Evolutionary conservation across 2,329 filamentous ascomycete species (phyloP), one percentile per base, ranked within the genome.

Genomic region (Aspergillus amoenus): DNA sequence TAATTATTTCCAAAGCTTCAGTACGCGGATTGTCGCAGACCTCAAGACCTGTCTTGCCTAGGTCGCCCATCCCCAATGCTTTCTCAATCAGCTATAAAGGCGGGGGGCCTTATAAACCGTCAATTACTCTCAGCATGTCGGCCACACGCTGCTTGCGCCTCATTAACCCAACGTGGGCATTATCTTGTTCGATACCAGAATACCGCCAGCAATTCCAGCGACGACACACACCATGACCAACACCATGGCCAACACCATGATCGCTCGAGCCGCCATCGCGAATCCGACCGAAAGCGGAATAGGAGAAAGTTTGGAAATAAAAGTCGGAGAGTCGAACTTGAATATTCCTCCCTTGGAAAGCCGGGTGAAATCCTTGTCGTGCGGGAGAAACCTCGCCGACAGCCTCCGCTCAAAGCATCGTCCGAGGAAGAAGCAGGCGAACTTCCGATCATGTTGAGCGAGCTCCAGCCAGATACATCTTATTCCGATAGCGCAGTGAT

Each of bases 351-450:
- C 1, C 60, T 77, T 8, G 75, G 75, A 27, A 66, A 72, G 48
- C 73, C 73, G 1, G 73, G 69, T 3, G 66, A 76, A 49, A 68
- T 77, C 5, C 60, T 77, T 24, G 64, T 77, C 22, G 64, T 76
- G 8, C 63, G 65, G 40, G 58, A 68, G 18, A 60, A 55, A 48
- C 56, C 64, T 49, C 68, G 66, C 30, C 63, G 65, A 27, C 60
- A 60, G 27, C 56, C 32, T 22, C 51, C 17, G n/a, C 42, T 51
- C 18, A 52, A 43, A 24, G 52, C 39, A 52, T 51, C 58, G 11
- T 46, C 58, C 49, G 56, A 42, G 9, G 40, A 46, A 4, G 52
- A 61, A 39, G 45, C 61, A 30, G 39, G 53, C 45, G 57, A 51
- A 5, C 57, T 68, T 27, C 63, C 61, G n/a, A 63, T 65, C 6